Base-by-base conservation (phyloP, 1,139 yeast genomes). In the Magnusiomyces sp. region DNA sequence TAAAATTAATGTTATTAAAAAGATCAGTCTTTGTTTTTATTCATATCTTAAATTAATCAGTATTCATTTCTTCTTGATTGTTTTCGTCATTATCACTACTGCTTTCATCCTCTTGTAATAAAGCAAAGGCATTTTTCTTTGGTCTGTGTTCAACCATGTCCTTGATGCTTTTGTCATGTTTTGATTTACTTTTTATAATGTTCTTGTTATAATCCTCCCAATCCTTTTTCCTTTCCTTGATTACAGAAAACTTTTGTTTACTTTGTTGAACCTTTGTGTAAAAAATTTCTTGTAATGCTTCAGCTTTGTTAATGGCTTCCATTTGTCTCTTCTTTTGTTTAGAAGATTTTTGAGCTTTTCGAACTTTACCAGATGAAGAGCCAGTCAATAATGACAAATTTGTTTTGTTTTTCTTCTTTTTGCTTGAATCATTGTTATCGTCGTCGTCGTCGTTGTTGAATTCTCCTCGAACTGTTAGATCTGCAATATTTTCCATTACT, bases 401-500 rank as follows among this genome's bases (percentile, higher is more conserved):
- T n/a, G n/a, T n/a, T n/a, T n/a, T n/a, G n/a, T n/a, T n/a, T n/a
- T n/a, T n/a, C n/a, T n/a, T n/a, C n/a, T n/a, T n/a, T n/a, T n/a
- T n/a, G n/a, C n/a, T n/a, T n/a, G n/a, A n/a, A n/a, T n/a, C 5
- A 34, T 34, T 37, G 14, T 14, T 37, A 11, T 41, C 44, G 19
- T 29, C 36, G 36, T 41, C 44, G 9, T 31, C 36, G 5, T 54
- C 50, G 33, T 56, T 51, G 36, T 49, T 55, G 46, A 59, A 43
- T 42, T 50, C 53, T 10, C 58, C 59, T n/a, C 63, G 55, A 2
- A 62, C 65, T 5, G 64, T 50, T 43, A 58, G 47, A 47, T 58
- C 60, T 13, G 68, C 69, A 19, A 63, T 50, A 41, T 64, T 57
- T 43, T 59, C 56, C 46, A 59, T 54, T 1, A 63, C 66, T 16